Evolutionary conservation across 768 basidiomycete species (phyloP).

Genomic region (Leucocoprinus leucothites): DNA sequence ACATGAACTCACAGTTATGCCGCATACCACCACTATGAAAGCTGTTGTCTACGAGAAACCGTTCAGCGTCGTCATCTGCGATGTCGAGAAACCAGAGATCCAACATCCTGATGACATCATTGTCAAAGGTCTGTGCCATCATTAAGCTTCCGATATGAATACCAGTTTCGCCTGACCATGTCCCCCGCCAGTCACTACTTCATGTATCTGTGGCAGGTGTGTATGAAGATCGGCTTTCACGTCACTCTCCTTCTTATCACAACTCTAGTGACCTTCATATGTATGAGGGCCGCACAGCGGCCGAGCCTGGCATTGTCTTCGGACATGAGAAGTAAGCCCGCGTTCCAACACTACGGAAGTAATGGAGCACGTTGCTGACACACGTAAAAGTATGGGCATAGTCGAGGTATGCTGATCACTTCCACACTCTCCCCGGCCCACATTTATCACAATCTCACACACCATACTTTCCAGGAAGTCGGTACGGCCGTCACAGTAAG

Average conservation of each 20-base stretch:
- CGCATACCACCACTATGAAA: slow-evolving; percentile 30
- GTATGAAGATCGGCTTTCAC: neutral
- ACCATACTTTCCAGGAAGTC: slow-evolving; percentile 32
- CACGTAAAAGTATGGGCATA: slow-evolving; percentile 41
- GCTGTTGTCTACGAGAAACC: slow-evolving; percentile 54
- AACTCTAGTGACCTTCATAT: slow-evolving; percentile 45
- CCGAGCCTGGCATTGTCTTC: slow-evolving; percentile 46
- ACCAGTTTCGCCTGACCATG: slow-evolving; percentile 13
- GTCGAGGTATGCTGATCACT: slow-evolving; percentile 33
- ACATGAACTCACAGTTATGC: neutral
- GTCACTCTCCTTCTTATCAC: neutral
- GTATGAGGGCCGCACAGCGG: slow-evolving; percentile 55
- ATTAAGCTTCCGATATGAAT: slow-evolving; percentile 1
- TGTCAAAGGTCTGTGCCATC: slow-evolving; percentile 35
- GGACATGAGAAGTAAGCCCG: slow-evolving; percentile 48
- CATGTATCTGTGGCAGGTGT: slow-evolving; percentile 51
- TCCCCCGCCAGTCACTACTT: slow-evolving; percentile 35
- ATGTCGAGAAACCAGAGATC: slow-evolving; percentile 45
- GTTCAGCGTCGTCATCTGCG: slow-evolving; percentile 42
- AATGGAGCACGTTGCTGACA: too few relatives aligned
- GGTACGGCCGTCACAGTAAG: slow-evolving; percentile 41
- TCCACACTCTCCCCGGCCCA: neutral
- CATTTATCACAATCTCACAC: neutral
- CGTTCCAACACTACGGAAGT: too few relatives aligned
- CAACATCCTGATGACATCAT: slow-evolving; percentile 52